Evolutionary conservation across 805 yeast species (phyloP), one percentile per base, ranked within the genome.

Genomic region (Scheffersomyces amazonensis): DNA sequence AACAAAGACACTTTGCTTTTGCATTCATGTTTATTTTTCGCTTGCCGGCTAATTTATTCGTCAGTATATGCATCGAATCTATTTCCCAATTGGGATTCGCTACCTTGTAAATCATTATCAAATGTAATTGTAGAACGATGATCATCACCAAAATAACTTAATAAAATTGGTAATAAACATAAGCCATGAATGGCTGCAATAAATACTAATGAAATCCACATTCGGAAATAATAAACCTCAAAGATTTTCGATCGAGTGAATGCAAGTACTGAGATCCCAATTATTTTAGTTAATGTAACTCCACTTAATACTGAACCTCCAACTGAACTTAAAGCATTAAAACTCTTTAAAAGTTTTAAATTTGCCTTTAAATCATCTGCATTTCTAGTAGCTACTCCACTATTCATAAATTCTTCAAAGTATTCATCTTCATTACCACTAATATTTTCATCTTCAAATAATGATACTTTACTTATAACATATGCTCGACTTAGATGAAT

Each of bases 301-400:
- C 99, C 99, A 17, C 87, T 83, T 43, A 93, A 71, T 0, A 93
- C 96, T 0, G 96, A 79, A 1, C 89, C 87, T 3, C 98, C 98
- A n/a, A 90, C 85, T 4, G 80, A 80, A 0, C 71, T 68, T 45
- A 93, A 69, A 0, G 96, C 82, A 43, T 78, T 73, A 47, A 66
- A 72, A 0, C 82, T 71, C 35, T 73, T 56, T 20, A 53, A 44
- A 11, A 39, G 34, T 25, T 35, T 32, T 13, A 32, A 17, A 28
- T 31, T 41, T 3, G 20, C 13, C 5, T 28, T n/a, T 16, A 38
- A 27, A 16, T 30, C 28, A 17, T 33, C 16, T 23, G 32, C 24
- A n/a, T 25, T 27, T 17, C 29, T 25, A 5, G 41, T 11, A 12
- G 13, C 13, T 27, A 11, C 13, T 18, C 31, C 36, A 24, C 31